phyloP scores from a whole-genome alignment of 2,329 filamentous ascomycete genomes.

The Verticillium longisporum region DNA sequence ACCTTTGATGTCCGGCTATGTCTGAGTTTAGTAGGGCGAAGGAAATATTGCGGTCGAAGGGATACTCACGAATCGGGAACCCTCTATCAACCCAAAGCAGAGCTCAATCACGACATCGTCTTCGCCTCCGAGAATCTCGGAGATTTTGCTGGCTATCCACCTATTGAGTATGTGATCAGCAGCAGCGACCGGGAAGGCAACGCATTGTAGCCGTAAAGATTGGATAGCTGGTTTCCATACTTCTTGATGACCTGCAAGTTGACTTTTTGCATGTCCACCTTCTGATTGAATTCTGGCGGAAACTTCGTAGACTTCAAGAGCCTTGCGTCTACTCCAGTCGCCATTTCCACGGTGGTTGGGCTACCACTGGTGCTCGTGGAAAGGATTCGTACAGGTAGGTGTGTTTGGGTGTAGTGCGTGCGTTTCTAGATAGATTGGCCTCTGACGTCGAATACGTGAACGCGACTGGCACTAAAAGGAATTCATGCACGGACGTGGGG shows the following conservation, averaged over 20 bases:
- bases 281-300: constrained; percentile 84
- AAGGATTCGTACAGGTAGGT: background rate
- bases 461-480: background rate
- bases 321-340: constrained; percentile 80
- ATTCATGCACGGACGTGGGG: background rate
- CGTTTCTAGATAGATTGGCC: background rate
- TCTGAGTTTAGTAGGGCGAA: constrained; percentile 13
- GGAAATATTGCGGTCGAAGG: background rate
- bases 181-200: background rate
- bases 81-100: constrained; percentile 64
- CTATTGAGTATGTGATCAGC: constrained; percentile 33
- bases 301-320: constrained; percentile 89
- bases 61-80: constrained; percentile 62
- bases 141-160: constrained; percentile 89
- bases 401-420: background rate
- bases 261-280: constrained; percentile 96
- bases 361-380: background rate
- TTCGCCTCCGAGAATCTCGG: constrained; percentile 81
- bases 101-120: constrained; percentile 95
- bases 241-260: constrained; percentile 98
- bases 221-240: constrained; percentile 31
- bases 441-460: background rate
- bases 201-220: background rate
- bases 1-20: constrained; percentile 87
- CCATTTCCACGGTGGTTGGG: constrained; percentile 46